Conservation (phyloP, 2,329 filamentous ascomycete species). For the Verticillium albo-atrum region DNA sequence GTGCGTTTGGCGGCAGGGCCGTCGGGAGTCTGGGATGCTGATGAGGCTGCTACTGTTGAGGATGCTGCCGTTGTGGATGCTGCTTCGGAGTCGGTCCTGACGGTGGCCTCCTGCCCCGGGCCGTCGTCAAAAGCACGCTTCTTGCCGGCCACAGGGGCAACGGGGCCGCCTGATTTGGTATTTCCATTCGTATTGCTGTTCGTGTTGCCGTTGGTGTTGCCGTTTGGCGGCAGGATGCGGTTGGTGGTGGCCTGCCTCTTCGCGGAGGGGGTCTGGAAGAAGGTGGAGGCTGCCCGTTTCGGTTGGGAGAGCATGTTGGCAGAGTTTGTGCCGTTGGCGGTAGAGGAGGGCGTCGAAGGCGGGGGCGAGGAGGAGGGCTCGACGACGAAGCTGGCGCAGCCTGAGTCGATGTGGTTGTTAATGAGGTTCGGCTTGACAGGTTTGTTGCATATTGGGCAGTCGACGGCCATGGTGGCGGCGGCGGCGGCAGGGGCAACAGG, state of each 20-base stretch:
- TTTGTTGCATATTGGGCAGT: constrained; percentile 78
- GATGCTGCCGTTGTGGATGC: constrained; percentile 12
- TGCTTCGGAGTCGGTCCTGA: background rate
- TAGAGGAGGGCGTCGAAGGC: constrained; percentile 27
- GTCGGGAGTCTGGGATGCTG: constrained; percentile 8
- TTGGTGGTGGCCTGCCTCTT: constrained; percentile 42
- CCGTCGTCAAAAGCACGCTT: background rate
- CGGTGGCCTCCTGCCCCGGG: background rate
- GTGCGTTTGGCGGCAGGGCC: constrained; percentile 55
- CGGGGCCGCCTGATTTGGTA: constrained; percentile 4
- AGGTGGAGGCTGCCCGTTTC: constrained; percentile 50
- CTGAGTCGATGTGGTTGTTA: constrained; percentile 87
- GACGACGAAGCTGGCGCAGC: constrained; percentile 65
- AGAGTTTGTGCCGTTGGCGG: constrained; percentile 20
- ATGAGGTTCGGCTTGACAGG: constrained; percentile 69
- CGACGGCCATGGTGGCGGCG: constrained; percentile 39
- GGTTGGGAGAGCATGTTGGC: constrained; percentile 33
- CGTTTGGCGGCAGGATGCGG: constrained; percentile 3
- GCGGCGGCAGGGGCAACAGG: background rate
- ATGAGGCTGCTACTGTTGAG: background rate
- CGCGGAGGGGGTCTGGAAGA: constrained; percentile 58
- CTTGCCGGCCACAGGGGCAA: background rate
- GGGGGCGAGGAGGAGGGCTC: constrained; percentile 32
- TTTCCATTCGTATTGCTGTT: constrained; percentile 1
- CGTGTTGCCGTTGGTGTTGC: background rate